Base-by-base conservation (phyloP, 2,329 filamentous ascomycete species). In the Fusarium denticulatum region DNA sequence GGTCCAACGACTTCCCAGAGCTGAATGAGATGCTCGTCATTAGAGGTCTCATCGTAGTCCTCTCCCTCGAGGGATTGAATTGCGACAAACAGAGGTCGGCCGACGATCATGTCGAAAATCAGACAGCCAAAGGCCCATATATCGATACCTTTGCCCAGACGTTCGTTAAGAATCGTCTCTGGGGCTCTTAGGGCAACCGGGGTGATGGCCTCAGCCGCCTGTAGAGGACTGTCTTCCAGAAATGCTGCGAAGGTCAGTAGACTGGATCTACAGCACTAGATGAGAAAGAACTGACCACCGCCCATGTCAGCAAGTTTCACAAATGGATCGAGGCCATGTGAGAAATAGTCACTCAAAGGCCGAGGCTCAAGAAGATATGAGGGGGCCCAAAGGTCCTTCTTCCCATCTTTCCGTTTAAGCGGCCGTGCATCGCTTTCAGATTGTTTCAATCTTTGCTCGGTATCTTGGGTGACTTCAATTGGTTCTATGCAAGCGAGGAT, bases 21-120 rank as follows among this genome's bases (percentile, higher is more conserved):
- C 18, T 62, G 60, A 18, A 58, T 59, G 7, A 62, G 37, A 18
- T 62, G 60, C 12, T 60, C 60, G 3, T 62, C 60, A 1, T 62
- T 62, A 0, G 60, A 45, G 0, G 42, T 59, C 52, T 60, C 52
- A 15, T 62, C 60, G 3, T 60, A 62, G 7, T 36, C 11, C 0
- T 32, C 2, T 11, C 40, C 60, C 30, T 62, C 60, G 0, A 62
- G 60, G 2, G 10, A 7, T 2, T 60, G 52, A 3, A 60, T 36
- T 13, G 22, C 52, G 0, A 39, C n/a, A 1, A 60, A 62, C 26
- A 62, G 22, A 24, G 40, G 11, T 11, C 52, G 26, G 3, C 39
- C 52, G 0, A 9, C 5, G 0, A 62, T 4, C 26, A 62, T 62
- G 8, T 62, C 59, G 4, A 58, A 62, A 3, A 58, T 2, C 2